Evolutionary conservation across 345 rosid species (phyloP), one percentile per base, ranked within the genome.

Genomic region (Physaria fendleri): DNA sequence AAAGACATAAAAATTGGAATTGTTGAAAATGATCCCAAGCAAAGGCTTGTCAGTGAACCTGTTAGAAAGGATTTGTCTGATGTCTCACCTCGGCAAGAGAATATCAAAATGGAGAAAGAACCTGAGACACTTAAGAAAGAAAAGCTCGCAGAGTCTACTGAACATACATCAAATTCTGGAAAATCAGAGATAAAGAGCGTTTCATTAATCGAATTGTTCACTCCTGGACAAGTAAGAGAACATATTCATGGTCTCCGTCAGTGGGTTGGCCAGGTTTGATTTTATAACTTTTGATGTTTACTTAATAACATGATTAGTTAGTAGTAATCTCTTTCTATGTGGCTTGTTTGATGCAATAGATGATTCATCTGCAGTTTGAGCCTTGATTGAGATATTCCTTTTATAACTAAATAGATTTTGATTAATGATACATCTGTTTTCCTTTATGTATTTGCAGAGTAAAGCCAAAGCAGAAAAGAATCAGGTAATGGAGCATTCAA

Each of bases 191-290:
- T 94, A 73, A 90, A 90, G 66, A 97, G 97, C 38, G 97, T 94
- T n/a, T 94, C 99, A 40, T 60, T 90, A 78, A 94, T 88, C 38
- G 99, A 94, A 74, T 76, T 94, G 63, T 94, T 94, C 77, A 90
- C 97, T 38, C 97, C 99, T 13, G 97, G 90, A 71, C 96, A 94
- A 84, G 90, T 94, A 42, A 85, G 81, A 47, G 90, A 78, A 76
- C 99, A 94, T 73, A 94, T 94, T 56, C 66, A 8, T 9, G 99
- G 99, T 46, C 93, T 94, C 62, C 84, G 99, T 62, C 99, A 68
- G 76, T 94, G 99, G 99, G 99, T 94, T 77, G 97, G 99, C 68
- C 99, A 94, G 96, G 99, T 90, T 77, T 40, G 59, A 37, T 29
- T 60, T 65, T 21, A 28, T 5, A 48, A 48, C 47, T 47, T 42